Evolutionary conservation across 768 basidiomycete species (phyloP), one percentile per base, ranked within the genome.

Genomic region (Termitomyces sp.): DNA sequence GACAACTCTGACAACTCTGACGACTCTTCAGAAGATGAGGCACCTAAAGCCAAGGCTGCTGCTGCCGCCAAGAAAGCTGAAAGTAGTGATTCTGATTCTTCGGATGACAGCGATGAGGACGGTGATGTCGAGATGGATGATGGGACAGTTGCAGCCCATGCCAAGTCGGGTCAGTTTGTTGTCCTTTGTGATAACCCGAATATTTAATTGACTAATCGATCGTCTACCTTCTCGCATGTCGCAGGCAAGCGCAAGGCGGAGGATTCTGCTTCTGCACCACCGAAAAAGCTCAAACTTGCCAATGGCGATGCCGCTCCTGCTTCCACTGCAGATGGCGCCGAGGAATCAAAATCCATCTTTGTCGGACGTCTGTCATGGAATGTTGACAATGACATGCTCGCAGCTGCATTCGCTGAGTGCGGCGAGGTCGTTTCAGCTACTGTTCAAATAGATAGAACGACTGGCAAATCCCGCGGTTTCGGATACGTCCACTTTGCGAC

Each of bases 331-430:
- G 71, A 71, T 31, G 67, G 70, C 21, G 75, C 75, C 42, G 79
- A 82, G 61, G 79, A 84, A 56, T 75, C 77, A 15, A 86, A 78
- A 65, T 86, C 88, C 40, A 81, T 98, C 64, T 98, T 95, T 67
- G 93, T 99, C 62, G 96, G 96, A 54, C 82, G 83, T 57, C 81
- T 99, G 45, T 95, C 93, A 12, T 99, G 95, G 95, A 91, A 90
- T 69, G 89, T 98, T 60, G 96, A 98, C 76, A 89, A 92, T 68
- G 96, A 98, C 71, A 91, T 93, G 80, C 85, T 98, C 60, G 84
- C 87, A 49, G 81, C 86, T 70, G 96, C 98, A 71, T 98, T 99
- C 62, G 84, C 87, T 33, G 77, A 80, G 53, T 94, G 86, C 64
- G 97, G 97, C 50, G 91, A 95, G 73, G 83, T 99, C 64, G 81